phyloP scores from a whole-genome alignment of 1,284 basidiomycete species.

The Ceratobasidium sp. region DNA sequence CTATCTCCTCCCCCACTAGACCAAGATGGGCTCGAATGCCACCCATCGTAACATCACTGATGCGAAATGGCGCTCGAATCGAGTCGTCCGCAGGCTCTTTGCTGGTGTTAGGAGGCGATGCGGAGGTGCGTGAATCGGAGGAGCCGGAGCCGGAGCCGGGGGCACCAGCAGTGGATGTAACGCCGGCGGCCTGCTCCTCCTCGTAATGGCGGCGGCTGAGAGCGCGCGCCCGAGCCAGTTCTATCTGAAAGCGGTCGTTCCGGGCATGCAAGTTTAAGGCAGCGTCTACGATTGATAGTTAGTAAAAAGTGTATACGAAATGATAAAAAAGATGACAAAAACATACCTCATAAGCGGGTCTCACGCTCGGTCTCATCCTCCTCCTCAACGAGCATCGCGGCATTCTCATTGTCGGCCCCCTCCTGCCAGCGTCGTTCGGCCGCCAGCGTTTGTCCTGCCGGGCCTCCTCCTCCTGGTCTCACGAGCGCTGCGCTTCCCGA shows the following conservation, averaged over 20 bases:
- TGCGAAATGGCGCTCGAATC: background rate
- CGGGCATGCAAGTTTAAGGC: background rate
- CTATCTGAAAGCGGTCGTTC: background rate
- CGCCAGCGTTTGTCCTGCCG: background rate
- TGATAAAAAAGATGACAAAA: background rate
- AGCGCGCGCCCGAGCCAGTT: background rate
- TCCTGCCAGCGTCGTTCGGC: background rate
- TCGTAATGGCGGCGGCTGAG: too few species aligned
- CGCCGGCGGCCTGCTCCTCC: background rate
- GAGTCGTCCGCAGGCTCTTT: background rate
- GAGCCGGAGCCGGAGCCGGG: background rate
- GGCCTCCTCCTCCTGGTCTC: background rate
- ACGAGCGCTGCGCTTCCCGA: background rate
- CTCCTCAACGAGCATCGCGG: slow-evolving; percentile 1
- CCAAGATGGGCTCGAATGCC: background rate
- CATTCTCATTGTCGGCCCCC: background rate
- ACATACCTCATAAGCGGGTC: background rate
- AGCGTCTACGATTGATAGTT: background rate
- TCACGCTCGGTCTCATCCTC: slow-evolving; percentile 11
- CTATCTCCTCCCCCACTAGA: background rate
- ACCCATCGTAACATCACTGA: background rate
- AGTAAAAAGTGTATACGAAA: background rate
- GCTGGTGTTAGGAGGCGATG: too few species aligned
- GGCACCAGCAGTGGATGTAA: background rate
- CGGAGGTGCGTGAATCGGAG: background rate